Conservation (phyloP, 139 green algal species). For the Chlorella sp. region DNA sequence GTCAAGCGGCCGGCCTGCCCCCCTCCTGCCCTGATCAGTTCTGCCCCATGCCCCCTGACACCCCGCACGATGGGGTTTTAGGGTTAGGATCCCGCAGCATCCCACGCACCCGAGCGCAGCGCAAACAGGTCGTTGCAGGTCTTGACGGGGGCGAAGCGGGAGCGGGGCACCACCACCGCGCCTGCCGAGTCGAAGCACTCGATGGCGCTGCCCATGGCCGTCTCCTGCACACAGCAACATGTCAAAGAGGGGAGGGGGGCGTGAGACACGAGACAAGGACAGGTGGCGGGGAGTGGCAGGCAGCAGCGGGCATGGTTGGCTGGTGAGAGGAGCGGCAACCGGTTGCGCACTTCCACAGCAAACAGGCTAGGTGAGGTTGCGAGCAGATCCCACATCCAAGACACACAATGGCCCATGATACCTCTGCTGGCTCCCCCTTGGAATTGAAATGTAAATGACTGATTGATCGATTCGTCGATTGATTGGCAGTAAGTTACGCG, state of each 20-base stretch:
- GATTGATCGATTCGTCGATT: too few relatives aligned
- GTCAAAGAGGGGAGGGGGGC: neutral
- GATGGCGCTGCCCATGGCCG: slow-evolving; percentile 71
- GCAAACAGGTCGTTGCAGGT: slow-evolving; percentile 92
- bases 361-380: too few relatives aligned
- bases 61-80: too few relatives aligned
- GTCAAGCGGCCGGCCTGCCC: neutral
- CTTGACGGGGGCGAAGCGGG: slow-evolving; percentile 95
- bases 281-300: neutral
- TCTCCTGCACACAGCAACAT: slow-evolving; percentile 5
- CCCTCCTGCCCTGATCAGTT: neutral
- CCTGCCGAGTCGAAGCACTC: slow-evolving; percentile 90
- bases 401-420: too few relatives aligned
- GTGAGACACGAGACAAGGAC: neutral
- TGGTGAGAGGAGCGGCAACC: too few relatives aligned
- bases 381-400: too few relatives aligned
- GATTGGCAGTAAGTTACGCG: too few relatives aligned
- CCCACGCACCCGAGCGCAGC: slow-evolving; percentile 72
- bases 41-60: neutral
- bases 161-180: slow-evolving; percentile 87
- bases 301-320: too few relatives aligned
- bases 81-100: too few relatives aligned
- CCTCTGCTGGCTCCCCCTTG: too few relatives aligned
- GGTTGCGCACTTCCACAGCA: too few relatives aligned
- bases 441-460: too few relatives aligned